Percentiles rank a stretch among this genome's conserved stretches.
Conservation (phyloP, 2,329 filamentous ascomycete genomes). For the Fusarium sp. region DNA sequence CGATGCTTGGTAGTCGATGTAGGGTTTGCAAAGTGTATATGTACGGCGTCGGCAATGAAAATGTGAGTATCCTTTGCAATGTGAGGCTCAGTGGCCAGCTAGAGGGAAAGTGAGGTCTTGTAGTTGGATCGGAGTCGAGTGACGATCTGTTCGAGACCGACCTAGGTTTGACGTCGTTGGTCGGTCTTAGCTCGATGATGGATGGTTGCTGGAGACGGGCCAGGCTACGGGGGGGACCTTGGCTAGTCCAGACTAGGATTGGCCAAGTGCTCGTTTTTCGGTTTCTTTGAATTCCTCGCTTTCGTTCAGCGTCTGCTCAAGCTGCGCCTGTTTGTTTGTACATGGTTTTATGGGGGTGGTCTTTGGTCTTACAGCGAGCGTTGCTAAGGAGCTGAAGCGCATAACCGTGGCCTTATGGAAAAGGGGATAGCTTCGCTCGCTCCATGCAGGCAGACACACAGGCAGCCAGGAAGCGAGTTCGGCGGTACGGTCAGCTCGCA, state of each 20-base stretch:
- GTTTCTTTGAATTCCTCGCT: conserved; percentile 27
- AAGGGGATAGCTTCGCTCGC: conserved; percentile 19
- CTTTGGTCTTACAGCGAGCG: conserved; percentile 13
- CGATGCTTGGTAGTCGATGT: conserved; percentile 3
- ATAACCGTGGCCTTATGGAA: conserved; percentile 15
- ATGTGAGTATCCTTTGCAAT: not conserved
- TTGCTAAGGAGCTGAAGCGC: conserved; percentile 14
- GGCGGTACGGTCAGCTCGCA: conserved; percentile 13
- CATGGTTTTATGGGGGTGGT: not conserved
- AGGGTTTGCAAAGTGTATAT: conserved; percentile 6
- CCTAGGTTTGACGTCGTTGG: conserved; percentile 39
- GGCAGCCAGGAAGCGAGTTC: not conserved
- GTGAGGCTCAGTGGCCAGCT: conserved; percentile 1
- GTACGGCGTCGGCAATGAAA: not conserved
- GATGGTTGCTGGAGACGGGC: conserved; percentile 20
- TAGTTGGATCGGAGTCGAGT: not conserved
- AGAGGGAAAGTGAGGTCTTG: conserved; percentile 17
- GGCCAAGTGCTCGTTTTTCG: conserved; percentile 34
- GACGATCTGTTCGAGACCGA: conserved; percentile 25
- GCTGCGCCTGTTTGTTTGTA: not conserved
- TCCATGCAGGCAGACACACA: not conserved
- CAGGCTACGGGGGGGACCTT: conserved; percentile 13
- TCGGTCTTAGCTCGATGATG: conserved; percentile 30
- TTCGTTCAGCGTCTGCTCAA: not conserved
- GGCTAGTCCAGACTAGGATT: conserved; percentile 22